Evolutionary conservation across 257 asterid species (phyloP).

Genomic region (Solanum paucissectum): DNA sequence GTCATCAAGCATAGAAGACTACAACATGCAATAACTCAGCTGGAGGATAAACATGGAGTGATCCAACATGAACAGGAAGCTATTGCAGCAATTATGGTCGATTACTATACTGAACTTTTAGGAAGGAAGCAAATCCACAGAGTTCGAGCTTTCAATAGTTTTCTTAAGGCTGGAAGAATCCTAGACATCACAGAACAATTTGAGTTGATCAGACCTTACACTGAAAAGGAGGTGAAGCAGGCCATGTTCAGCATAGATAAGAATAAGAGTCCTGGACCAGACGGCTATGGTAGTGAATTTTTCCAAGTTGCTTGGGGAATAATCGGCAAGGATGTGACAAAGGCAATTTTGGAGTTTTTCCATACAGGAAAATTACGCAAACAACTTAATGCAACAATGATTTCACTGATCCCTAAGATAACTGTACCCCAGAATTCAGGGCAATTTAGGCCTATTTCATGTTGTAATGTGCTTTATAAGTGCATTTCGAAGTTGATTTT

Average conservation of each 20-base stretch:
- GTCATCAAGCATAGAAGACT: background rate
- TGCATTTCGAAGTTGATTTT: background rate
- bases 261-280: background rate
- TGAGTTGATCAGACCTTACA: background rate
- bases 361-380: background rate
- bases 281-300: background rate
- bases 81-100: too few species aligned
- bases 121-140: background rate
- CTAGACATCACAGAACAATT: background rate
- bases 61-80: background rate
- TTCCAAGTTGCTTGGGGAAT: background rate
- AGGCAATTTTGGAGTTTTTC: background rate
- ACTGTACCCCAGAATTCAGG: background rate
- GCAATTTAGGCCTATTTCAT: background rate
- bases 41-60: background rate
- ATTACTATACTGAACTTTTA: background rate
- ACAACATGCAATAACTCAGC: background rate
- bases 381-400: background rate
- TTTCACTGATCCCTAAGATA: background rate
- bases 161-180: background rate
- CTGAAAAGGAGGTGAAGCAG: background rate
- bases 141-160: background rate
- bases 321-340: background rate
- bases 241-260: background rate
- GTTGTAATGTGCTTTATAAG: background rate